These are phyloP conservation scores for Crucibulum laeve DNA, from an alignment of 768 basidiomycete genomes.

Conservation along the genomic window DNA sequence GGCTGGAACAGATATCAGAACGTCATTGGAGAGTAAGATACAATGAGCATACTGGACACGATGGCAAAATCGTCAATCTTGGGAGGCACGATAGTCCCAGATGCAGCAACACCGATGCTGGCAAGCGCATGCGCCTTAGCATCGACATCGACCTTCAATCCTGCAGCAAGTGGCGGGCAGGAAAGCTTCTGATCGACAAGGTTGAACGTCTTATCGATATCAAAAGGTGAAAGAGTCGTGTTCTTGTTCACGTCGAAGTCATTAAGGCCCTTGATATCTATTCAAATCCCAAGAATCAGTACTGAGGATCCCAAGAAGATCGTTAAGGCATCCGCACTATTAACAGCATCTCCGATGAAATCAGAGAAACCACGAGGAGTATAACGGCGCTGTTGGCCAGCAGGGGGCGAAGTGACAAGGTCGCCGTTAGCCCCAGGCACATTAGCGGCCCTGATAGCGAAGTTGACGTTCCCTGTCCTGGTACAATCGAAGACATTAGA, in stretches of 20 bases:
- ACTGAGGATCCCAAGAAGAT: no score
- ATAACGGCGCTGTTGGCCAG: conserved; percentile 8
- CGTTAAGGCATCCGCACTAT: conserved; percentile 16
- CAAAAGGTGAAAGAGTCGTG: conserved; percentile 23
- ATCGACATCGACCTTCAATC: neutral
- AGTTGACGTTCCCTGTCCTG: conserved; percentile 24
- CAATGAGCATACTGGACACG: conserved; percentile 22
- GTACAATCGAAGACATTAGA: neutral
- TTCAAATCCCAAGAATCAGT: no score
- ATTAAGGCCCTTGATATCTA: conserved; percentile 18
- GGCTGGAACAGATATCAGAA: conserved; percentile 12
- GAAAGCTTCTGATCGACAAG: conserved; percentile 18
- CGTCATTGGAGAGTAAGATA: neutral
- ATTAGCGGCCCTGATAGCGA: conserved; percentile 26
- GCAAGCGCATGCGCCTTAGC: conserved; percentile 27
- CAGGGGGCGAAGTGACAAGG: conserved; percentile 11
- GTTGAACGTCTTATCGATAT: conserved; percentile 12
- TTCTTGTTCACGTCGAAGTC: conserved; percentile 25
- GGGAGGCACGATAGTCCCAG: conserved; percentile 42
- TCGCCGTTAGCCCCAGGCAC: conserved; percentile 23
- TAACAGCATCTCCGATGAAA: conserved; percentile 22
- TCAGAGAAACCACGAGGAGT: conserved; percentile 19
- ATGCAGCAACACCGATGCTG: conserved; percentile 33
- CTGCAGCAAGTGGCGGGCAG: conserved; percentile 16
- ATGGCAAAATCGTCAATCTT: conserved; percentile 29